A percentile compares a stretch with the other conserved stretches of the same genome.
These are phyloP conservation scores for Saposhnikovia divaricata DNA, from an alignment of 129 eudicot species.

Conservation along the genomic window DNA sequence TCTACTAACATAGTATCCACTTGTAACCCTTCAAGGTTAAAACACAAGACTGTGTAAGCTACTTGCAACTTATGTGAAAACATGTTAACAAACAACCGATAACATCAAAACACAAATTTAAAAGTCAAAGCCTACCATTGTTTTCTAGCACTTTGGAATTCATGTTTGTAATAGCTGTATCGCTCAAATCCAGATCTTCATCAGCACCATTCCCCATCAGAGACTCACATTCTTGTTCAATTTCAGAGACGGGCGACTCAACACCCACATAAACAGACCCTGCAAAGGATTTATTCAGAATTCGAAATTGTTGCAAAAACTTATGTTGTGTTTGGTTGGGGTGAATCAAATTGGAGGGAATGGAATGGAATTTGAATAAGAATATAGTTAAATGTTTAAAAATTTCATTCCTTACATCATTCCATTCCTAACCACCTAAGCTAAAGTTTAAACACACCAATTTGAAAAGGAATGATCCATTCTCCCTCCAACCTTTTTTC, in stretches of 20 bases:
- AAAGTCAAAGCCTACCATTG: conserved; percentile 6
- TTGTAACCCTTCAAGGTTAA: neutral
- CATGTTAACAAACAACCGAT: neutral
- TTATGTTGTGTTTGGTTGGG: too few relatives aligned
- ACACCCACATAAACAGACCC: neutral
- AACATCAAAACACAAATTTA: neutral
- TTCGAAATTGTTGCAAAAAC: neutral
- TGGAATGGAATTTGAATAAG: too few relatives aligned
- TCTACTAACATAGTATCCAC: neutral
- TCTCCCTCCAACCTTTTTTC: too few relatives aligned
- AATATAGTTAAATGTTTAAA: too few relatives aligned
- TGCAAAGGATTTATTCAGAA: neutral
- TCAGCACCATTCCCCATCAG: neutral
- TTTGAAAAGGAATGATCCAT: too few relatives aligned
- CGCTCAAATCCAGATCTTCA: conserved; percentile 4
- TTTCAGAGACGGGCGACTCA: neutral
- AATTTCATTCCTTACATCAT: too few relatives aligned
- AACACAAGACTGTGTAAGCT: neutral
- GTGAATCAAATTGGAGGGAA: too few relatives aligned
- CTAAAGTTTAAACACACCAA: too few relatives aligned
- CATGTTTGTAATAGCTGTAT: neutral
- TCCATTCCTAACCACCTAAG: too few relatives aligned
- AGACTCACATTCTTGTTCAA: neutral
- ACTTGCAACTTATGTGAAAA: neutral
- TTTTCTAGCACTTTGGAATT: neutral